Conservation (phyloP, 768 basidiomycete species). For the Suillus paluster region DNA sequence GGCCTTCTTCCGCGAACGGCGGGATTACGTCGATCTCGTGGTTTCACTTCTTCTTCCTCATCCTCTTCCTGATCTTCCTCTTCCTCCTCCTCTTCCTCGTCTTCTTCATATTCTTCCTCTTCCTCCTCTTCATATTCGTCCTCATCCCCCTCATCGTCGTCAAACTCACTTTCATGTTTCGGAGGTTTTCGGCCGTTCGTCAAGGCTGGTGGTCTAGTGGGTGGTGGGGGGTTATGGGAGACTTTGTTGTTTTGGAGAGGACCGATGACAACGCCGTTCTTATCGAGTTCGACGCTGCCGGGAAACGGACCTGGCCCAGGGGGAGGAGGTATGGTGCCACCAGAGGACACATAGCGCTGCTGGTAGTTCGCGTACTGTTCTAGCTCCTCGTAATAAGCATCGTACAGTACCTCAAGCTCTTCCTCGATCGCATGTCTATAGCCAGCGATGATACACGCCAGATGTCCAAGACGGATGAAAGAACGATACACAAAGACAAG, state of each 20-base stretch:
- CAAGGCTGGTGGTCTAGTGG: constrained; percentile 37
- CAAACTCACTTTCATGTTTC: constrained; percentile 65
- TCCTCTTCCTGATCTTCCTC: constrained; percentile 69
- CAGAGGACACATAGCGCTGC: constrained; percentile 92
- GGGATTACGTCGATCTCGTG: constrained; percentile 39
- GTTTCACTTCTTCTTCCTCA: constrained; percentile 55
- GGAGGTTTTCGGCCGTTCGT: constrained; percentile 45
- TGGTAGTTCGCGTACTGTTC: constrained; percentile 99
- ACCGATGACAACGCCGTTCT: constrained; percentile 75
- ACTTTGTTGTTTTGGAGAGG: constrained; percentile 36
- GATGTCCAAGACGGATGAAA: constrained; percentile 20
- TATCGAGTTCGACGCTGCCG: constrained; percentile 95
- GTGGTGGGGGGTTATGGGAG: constrained; percentile 45
- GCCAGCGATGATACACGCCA: constrained; percentile 21
- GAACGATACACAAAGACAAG: constrained; percentile 18
- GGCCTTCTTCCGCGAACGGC: constrained; percentile 43
- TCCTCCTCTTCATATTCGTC: constrained; percentile 59
- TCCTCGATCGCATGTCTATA: constrained; percentile 95
- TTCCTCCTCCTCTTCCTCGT: constrained; percentile 73
- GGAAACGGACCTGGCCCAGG: constrained; percentile 98
- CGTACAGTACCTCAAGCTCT: constrained; percentile 99
- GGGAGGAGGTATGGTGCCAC: constrained; percentile 88
- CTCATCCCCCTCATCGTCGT: constrained; percentile 66
- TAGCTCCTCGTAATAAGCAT: constrained; percentile 99
- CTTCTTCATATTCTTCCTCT: constrained; percentile 65